Conservation (phyloP, 2,329 filamentous ascomycete genomes). For the Rachicladosporium sp. region DNA sequence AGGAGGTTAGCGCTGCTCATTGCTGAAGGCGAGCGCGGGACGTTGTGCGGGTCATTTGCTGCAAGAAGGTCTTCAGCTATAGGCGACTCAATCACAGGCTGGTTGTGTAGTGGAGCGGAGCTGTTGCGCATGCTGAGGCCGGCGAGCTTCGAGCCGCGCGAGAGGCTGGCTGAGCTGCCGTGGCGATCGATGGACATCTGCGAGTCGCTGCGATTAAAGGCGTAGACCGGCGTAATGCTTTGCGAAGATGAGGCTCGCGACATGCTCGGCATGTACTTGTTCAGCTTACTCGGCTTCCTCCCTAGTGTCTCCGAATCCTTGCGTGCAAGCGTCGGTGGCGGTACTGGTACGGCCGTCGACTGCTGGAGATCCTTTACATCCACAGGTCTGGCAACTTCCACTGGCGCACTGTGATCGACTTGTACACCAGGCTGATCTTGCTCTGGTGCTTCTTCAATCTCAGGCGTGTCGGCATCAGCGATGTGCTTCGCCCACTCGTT, state of each 20-base stretch:
- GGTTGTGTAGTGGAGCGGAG: slow-evolving; percentile 20
- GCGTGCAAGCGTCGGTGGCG: too few relatives aligned
- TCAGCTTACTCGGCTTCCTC: too few relatives aligned
- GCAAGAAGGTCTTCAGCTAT: slow-evolving; percentile 11
- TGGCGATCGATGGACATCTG: slow-evolving; percentile 8
- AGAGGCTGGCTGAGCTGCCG: slow-evolving; percentile 5
- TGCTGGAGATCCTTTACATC: slow-evolving; percentile 8
- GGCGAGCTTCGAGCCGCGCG: slow-evolving; percentile 1
- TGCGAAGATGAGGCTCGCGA: slow-evolving; percentile 1
- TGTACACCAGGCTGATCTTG: slow-evolving; percentile 27
- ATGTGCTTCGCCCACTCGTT: slow-evolving; percentile 96
- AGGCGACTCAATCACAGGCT: slow-evolving; percentile 26
- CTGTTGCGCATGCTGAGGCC: slow-evolving; percentile 17
- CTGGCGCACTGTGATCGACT: slow-evolving; percentile 14
- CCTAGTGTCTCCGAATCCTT: too few relatives aligned
- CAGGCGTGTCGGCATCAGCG: slow-evolving; percentile 60
- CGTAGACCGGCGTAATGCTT: slow-evolving; percentile 9
- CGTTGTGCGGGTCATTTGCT: too few relatives aligned
- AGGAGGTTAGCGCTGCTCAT: slow-evolving; percentile 32
- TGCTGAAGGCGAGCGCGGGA: too few relatives aligned
- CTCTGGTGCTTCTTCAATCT: slow-evolving; percentile 42
- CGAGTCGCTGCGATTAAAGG: slow-evolving; percentile 8
- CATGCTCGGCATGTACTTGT: too few relatives aligned
- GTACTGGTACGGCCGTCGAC: slow-evolving; percentile 18
- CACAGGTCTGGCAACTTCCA: slow-evolving; percentile 10